Evolutionary conservation across 805 yeast genomes (phyloP).

Genomic region (Torulaspora microellipsoides): DNA sequence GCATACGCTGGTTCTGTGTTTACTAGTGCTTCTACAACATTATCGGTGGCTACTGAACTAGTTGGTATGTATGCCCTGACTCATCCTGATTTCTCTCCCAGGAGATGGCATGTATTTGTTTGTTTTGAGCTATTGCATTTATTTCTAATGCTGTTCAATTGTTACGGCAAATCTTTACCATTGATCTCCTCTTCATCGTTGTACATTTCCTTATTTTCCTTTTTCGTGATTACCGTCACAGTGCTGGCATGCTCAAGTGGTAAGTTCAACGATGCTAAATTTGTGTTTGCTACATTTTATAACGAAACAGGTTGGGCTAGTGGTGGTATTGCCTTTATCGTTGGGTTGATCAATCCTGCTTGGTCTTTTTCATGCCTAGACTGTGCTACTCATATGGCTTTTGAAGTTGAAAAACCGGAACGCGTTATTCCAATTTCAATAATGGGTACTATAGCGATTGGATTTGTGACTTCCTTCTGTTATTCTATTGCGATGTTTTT

Average conservation of each 20-base stretch:
- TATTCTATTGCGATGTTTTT: slow-evolving; percentile 58
- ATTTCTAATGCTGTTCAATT: slow-evolving; percentile 47
- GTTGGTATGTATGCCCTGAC: slow-evolving; percentile 47
- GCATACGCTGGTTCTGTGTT: slow-evolving; percentile 64
- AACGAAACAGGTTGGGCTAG: slow-evolving; percentile 61
- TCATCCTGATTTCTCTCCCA: slow-evolving; percentile 35
- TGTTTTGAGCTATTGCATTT: slow-evolving; percentile 47
- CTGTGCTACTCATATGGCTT: slow-evolving; percentile 70
- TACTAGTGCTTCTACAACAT: slow-evolving; percentile 58
- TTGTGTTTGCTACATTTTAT: slow-evolving; percentile 54
- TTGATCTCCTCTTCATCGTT: slow-evolving; percentile 47
- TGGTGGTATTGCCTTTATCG: slow-evolving; percentile 57
- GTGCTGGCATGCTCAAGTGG: slow-evolving; percentile 56
- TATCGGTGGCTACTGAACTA: slow-evolving; percentile 50
- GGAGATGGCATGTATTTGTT: slow-evolving; percentile 56
- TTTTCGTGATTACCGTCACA: slow-evolving; percentile 51
- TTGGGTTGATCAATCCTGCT: slow-evolving; percentile 64
- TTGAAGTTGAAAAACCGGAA: slow-evolving; percentile 58
- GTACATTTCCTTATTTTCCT: slow-evolving; percentile 52
- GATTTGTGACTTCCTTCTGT: slow-evolving; percentile 56
- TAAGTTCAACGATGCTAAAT: slow-evolving; percentile 47
- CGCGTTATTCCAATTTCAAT: slow-evolving; percentile 62
- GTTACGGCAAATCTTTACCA: slow-evolving; percentile 53
- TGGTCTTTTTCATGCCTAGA: slow-evolving; percentile 70
- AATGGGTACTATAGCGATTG: slow-evolving; percentile 62